Conservation (phyloP, 78 protist genomes). For the Chrysochromulina tobinii region DNA sequence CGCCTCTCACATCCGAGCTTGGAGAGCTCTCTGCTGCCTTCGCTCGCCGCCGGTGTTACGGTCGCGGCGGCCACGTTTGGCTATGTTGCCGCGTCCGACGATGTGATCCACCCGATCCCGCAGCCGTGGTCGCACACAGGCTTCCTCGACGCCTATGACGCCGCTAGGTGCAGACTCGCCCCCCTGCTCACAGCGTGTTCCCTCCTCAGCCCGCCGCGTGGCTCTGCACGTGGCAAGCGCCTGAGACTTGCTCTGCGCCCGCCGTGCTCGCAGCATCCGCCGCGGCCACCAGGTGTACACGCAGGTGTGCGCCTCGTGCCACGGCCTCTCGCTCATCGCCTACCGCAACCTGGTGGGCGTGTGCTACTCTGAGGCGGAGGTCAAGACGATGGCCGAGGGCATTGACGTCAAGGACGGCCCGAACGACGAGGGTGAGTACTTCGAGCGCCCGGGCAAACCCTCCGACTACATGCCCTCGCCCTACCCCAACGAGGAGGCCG, state of each 20-base stretch:
- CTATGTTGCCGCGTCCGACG: neutral
- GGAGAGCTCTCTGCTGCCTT: neutral
- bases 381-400: slow-evolving; percentile 73
- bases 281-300: slow-evolving; percentile 89
- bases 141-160: slow-evolving; percentile 45
- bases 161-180: neutral
- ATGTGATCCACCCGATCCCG: slow-evolving; percentile 43
- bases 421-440: slow-evolving; percentile 78
- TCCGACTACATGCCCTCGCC: slow-evolving; percentile 82
- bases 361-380: slow-evolving; percentile 74
- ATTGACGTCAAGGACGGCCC: slow-evolving; percentile 72
- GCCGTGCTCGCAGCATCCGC: slow-evolving; percentile 48
- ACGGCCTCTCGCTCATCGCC: slow-evolving; percentile 66
- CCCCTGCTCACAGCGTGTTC: neutral
- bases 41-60: neutral
- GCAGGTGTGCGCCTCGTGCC: slow-evolving; percentile 90
- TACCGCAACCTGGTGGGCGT: slow-evolving; percentile 74
- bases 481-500: slow-evolving; percentile 84
- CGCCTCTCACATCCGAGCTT: too few relatives aligned
- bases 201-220: neutral
- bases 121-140: slow-evolving; percentile 70
- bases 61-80: neutral
- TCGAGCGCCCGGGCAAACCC: slow-evolving; percentile 87
- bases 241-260: neutral
- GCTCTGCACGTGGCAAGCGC: neutral